Evolutionary conservation across 2,329 filamentous ascomycete species (phyloP).

Genomic region (Cladobotryum protrusum): DNA sequence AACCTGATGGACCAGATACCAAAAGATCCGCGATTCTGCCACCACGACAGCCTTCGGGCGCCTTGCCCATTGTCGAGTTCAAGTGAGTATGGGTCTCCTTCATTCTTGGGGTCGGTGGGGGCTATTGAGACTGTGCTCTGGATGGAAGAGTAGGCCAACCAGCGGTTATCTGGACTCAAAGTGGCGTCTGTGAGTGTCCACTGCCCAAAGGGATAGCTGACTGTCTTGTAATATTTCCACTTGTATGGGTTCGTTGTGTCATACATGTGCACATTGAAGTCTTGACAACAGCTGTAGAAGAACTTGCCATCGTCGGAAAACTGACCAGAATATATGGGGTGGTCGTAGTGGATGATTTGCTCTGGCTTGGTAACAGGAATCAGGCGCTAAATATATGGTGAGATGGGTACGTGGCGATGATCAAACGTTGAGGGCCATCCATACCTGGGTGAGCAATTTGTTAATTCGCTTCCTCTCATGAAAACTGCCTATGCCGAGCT

Average conservation of each 20-base stretch:
- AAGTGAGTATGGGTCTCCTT: slow-evolving; percentile 71
- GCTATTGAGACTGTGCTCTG: slow-evolving; percentile 77
- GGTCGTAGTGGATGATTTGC: slow-evolving; percentile 79
- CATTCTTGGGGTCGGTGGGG: slow-evolving; percentile 76
- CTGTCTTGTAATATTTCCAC: slow-evolving; percentile 94
- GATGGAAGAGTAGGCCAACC: slow-evolving; percentile 88
- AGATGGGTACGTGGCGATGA: not conserved
- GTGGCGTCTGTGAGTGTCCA: slow-evolving; percentile 97
- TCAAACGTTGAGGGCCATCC: not conserved
- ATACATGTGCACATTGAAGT: slow-evolving; percentile 94
- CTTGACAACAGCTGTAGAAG: slow-evolving; percentile 87
- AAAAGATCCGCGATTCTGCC: slow-evolving; percentile 33
- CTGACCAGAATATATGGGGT: slow-evolving; percentile 87
- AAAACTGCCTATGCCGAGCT: slow-evolving; percentile 64
- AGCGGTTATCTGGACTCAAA: slow-evolving; percentile 84
- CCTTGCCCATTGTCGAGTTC: slow-evolving; percentile 47
- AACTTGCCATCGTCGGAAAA: slow-evolving; percentile 97
- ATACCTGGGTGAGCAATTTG: slow-evolving; percentile 61
- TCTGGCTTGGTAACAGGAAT: slow-evolving; percentile 74
- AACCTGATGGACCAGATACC: slow-evolving; percentile 88
- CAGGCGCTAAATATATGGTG: slow-evolving; percentile 48
- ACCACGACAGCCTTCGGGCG: slow-evolving; percentile 19
- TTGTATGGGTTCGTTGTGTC: slow-evolving; percentile 92
- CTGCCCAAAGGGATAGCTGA: slow-evolving; percentile 74
- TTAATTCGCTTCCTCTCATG: slow-evolving; percentile 55